Conservation (phyloP, 164 flowering plant species). For the Echeveria elegans region DNA sequence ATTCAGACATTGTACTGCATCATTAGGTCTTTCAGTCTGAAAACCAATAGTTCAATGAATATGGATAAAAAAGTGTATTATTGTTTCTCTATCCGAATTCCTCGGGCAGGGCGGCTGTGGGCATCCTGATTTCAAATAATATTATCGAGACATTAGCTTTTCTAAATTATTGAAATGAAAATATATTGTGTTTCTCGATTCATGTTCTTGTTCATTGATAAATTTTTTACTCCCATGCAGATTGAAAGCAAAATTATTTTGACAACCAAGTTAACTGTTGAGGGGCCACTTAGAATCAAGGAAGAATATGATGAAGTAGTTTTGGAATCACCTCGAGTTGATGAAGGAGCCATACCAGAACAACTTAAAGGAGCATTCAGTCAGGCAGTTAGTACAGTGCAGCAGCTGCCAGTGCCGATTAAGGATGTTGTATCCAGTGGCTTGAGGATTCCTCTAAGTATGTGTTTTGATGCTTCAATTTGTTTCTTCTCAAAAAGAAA, state of each 20-base stretch:
- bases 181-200: neutral
- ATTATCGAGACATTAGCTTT: too few relatives aligned
- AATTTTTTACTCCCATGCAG: conserved; percentile 37
- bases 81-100: too few relatives aligned
- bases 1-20: too few relatives aligned
- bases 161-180: neutral
- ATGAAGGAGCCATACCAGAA: conserved; percentile 64
- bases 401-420: conserved; percentile 68
- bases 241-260: conserved; percentile 64
- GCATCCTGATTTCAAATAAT: too few relatives aligned
- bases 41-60: too few relatives aligned
- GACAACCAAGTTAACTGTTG: conserved; percentile 56
- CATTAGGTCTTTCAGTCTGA: too few relatives aligned
- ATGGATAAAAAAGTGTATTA: too few relatives aligned
- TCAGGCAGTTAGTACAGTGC: conserved; percentile 57
- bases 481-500: neutral
- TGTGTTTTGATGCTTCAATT: neutral
- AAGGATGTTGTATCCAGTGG: conserved; percentile 59
- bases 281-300: conserved; percentile 87
- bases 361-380: conserved; percentile 62
- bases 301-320: conserved; percentile 78
- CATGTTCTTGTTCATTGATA: neutral
- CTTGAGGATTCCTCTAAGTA: conserved; percentile 72
- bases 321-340: conserved; percentile 54
- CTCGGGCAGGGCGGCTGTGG: too few relatives aligned